phyloP scores from a whole-genome alignment of 495 filamentous ascomycete genomes.

The Podospora comata region DNA sequence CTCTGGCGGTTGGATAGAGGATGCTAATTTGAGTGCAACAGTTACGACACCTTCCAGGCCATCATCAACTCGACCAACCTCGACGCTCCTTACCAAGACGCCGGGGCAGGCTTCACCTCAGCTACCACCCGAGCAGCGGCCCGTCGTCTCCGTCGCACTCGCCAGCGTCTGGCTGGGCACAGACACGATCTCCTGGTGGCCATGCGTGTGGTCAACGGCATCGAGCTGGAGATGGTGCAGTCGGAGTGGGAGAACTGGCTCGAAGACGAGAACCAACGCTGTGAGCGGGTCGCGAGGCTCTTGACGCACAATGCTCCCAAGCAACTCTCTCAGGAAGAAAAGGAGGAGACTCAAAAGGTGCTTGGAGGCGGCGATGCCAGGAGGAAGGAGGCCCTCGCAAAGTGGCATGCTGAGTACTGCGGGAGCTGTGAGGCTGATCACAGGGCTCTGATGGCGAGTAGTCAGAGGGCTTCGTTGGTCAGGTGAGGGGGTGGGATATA shows the following conservation, averaged over 20 bases:
- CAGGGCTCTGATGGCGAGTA: conserved; percentile 20
- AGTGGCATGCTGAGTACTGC: conserved; percentile 72
- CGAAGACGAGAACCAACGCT: conserved; percentile 63
- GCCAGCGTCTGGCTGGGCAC: conserved; percentile 77
- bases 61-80: conserved; percentile 53
- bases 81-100: conserved; percentile 48
- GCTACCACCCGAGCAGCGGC: conserved; percentile 57
- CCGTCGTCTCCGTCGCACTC: conserved; percentile 66
- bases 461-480: background rate
- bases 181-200: conserved; percentile 92
- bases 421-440: conserved; percentile 66
- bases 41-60: conserved; percentile 54
- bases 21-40: conserved; percentile 15
- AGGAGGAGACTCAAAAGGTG: conserved; percentile 24
- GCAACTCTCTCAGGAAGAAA: conserved; percentile 21
- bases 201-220: conserved; percentile 80
- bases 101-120: conserved; percentile 41
- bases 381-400: conserved; percentile 50
- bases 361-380: conserved; percentile 21
- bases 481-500: background rate
- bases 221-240: conserved; percentile 78
- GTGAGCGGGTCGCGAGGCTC: conserved; percentile 58
- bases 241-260: conserved; percentile 94
- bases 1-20: conserved; percentile 14
- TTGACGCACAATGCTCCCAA: conserved; percentile 32